Evolutionary conservation across 2,329 filamentous ascomycete species (phyloP), one percentile per base, ranked within the genome.

Genomic region (Diaporthe aspalathi): DNA sequence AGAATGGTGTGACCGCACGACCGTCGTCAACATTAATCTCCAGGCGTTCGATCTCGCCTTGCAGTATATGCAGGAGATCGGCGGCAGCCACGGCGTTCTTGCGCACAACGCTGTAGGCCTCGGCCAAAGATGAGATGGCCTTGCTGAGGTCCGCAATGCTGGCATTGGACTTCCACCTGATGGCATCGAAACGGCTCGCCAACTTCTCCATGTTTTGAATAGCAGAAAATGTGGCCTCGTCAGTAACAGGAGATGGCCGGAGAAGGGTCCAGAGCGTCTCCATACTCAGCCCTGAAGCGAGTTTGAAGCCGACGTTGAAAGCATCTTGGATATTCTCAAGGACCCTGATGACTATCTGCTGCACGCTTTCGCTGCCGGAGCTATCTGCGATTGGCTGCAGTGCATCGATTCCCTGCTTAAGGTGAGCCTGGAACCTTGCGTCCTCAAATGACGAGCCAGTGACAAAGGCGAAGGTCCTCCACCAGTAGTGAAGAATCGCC

Each of bases 201-300:
- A 93, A 82, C 14, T 81, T 81, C 74, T 90, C 86, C 75, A 92
- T 82, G 47, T 86, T 82, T 16, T 83, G 73, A 8, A 87, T 81
- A 45, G 84, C 84, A 35, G 84, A 79, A 52, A 90, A 80, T 0
- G 84, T 81, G 5, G 78, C 76, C 29, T 82, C 79, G 22, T 85
- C 84, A 1, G 84, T 80, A 27, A 91, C 84, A 5, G 89, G 86
- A 14, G 83, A 79, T 0, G 94, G 93, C 67, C 92, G 89, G 77
- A 97, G 88, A 1, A 84, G 77, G 52, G 89, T 88, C 95, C 95
- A 97, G 6, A 97, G 85, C 11, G 83, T 80, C 77, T 96, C 93
- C 93, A 97, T 96, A 74, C 90, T 91, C 16, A 94, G 83, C 0
- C 94, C 94, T 2, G 92, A 94, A 0, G 85, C 90, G 17, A 97